Base-by-base conservation (phyloP, 202 grass and related monocot genomes). In the Schoenoplectus tabernaemontani region DNA sequence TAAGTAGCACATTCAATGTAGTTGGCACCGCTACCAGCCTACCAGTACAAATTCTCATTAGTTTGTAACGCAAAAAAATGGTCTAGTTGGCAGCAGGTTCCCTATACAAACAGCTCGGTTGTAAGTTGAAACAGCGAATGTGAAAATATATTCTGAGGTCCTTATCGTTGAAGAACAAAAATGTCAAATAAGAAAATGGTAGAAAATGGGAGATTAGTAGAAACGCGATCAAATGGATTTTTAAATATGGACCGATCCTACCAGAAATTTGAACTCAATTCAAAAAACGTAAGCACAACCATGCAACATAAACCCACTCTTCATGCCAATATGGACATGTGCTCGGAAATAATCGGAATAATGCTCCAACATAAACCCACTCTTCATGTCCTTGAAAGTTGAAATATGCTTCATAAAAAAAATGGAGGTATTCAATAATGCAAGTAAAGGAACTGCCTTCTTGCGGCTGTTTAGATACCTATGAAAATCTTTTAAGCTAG, bases 281-380 rank as follows among this genome's bases (percentile, higher is more conserved):
- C 15, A 19, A 54, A 74, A 16, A 24, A 47, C 2, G 6, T 26
- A 36, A 74, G 47, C 0, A 47, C 66, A 24, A 8, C 46, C 24
- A 51, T 33, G 12, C 6, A 73, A 73, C 7, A 32, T 73, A 42
- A 38, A 71, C 28, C 44, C 23, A 71, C 59, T 79, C 22, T 20
- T 44, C 56, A 78, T 61, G 76, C 33, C 57, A 78, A 7, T 78
- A n/a, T 43, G 76, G 56, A 43, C 77, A 80, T 64, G 59, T 80
- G 16, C 54, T 80, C 77, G 28, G 22, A 68, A 36, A n/a, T n/a
- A n/a, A n/a, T n/a, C 47, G 16, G 12, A 3, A 2, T 23, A 78
- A 41, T 43, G 38, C 12, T 78, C 33, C 76, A 57, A 4, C 36
- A 62, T 26, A 59, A 59, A 61, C 19, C 36, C 20, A 20, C 8